These are phyloP conservation scores for Sedum album DNA, from an alignment of 164 flowering plant genomes.

Conservation along the genomic window DNA sequence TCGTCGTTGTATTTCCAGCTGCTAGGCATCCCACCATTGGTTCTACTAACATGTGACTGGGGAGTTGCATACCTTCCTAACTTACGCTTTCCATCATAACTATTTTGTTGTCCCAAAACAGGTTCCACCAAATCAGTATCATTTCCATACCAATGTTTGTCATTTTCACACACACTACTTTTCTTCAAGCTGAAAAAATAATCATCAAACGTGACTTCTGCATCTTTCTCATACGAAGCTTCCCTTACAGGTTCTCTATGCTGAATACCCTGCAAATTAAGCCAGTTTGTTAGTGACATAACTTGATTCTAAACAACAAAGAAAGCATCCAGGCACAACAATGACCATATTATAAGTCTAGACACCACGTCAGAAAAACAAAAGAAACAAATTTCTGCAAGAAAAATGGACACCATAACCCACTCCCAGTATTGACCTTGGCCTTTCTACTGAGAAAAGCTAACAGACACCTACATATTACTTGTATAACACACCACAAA, in stretches of 20 bases:
- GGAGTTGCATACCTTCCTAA: background rate
- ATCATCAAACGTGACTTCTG: constrained; percentile 1
- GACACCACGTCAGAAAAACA: too few species aligned
- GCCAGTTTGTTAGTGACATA: background rate
- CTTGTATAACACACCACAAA: too few species aligned
- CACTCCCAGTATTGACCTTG: background rate
- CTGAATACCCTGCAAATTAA: background rate
- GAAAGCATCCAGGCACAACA: background rate
- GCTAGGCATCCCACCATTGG: constrained; percentile 1
- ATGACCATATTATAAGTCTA: background rate
- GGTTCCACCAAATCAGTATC: background rate
- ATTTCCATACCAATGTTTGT: constrained; percentile 5
- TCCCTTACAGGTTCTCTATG: constrained; percentile 1
- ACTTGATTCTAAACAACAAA: background rate
- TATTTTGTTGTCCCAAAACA: constrained; percentile 1
- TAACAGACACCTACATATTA: too few species aligned
- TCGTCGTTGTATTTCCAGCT: constrained; percentile 4
- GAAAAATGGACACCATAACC: background rate
- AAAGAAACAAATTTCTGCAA: too few species aligned
- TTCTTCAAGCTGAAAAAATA: constrained; percentile 6
- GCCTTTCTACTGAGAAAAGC: too few species aligned
- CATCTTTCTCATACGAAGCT: background rate
- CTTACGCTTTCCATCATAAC: constrained; percentile 8
- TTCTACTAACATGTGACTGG: background rate
- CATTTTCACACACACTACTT: background rate